Evolutionary conservation across 306 rosid genomes (phyloP).

Genomic region (Vicia villosa): DNA sequence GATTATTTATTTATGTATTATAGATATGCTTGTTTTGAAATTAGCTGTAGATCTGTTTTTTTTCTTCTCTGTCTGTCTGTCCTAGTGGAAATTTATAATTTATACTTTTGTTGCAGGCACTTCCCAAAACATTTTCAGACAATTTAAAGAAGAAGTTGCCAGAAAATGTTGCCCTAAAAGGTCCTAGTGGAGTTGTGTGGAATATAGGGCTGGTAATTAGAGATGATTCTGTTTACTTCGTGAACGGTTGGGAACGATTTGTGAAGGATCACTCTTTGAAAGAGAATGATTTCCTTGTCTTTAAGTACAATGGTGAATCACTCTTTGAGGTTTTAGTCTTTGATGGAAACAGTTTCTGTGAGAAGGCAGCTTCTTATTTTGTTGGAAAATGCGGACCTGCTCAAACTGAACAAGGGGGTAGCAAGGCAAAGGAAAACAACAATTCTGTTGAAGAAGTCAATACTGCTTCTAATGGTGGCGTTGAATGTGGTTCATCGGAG

Average conservation of each 20-base stretch:
- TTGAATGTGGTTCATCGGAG: constrained; percentile 37
- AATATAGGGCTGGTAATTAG: constrained; percentile 47
- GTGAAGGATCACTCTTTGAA: constrained; percentile 55
- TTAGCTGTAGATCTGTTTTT: not conserved
- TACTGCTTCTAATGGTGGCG: constrained; percentile 38
- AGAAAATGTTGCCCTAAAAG: constrained; percentile 50
- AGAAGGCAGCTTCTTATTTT: constrained; percentile 65
- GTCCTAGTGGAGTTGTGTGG: constrained; percentile 71
- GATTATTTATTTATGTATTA: not conserved
- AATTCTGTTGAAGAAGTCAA: constrained; percentile 37
- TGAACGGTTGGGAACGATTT: constrained; percentile 63
- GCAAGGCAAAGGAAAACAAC: constrained; percentile 36
- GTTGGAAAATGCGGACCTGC: constrained; percentile 47
- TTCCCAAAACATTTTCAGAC: constrained; percentile 57
- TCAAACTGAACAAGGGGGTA: constrained; percentile 24
- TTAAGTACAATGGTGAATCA: constrained; percentile 62
- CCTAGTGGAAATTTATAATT: too few relatives aligned
- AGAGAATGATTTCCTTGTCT: constrained; percentile 68
- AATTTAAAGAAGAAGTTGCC: constrained; percentile 64
- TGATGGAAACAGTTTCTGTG: constrained; percentile 57
- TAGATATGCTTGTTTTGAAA: constrained; percentile 3
- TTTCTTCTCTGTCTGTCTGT: not conserved
- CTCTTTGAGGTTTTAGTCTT: constrained; percentile 65
- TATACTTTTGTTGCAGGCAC: constrained; percentile 48
- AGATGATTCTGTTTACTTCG: constrained; percentile 48